Percentiles rank a stretch among this genome's conserved stretches.
Evolutionary conservation across 2,329 filamentous ascomycete genomes (phyloP).

Genomic region (Diplodia mutila): DNA sequence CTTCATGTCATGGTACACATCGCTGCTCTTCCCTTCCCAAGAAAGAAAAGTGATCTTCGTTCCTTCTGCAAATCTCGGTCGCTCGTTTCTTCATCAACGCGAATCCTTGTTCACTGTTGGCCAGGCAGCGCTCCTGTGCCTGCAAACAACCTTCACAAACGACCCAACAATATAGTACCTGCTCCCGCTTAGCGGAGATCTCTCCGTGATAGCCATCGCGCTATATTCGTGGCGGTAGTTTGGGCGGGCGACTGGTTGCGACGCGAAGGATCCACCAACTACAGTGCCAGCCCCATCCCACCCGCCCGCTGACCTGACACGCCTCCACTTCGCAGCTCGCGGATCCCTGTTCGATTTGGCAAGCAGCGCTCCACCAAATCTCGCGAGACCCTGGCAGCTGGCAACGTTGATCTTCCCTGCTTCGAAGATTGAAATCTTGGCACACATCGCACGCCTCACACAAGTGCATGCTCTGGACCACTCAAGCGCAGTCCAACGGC

Average conservation of each 20-base stretch:
- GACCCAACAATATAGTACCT: too few species aligned
- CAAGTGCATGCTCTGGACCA: constrained; percentile 1
- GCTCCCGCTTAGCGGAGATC: not conserved
- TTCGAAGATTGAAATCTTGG: constrained; percentile 13
- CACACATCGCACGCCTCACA: constrained; percentile 19
- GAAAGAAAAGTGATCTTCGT: not conserved
- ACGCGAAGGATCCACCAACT: not conserved
- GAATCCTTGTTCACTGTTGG: not conserved
- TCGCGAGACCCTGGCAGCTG: not conserved
- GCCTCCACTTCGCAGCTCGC: not conserved
- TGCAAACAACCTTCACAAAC: not conserved
- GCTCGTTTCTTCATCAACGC: not conserved
- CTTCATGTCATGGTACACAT: not conserved
- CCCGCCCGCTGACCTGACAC: constrained; percentile 2
- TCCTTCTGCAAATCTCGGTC: not conserved
- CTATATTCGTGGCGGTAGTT: not conserved
- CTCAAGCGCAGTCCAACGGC: not conserved
- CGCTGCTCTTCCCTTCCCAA: not conserved
- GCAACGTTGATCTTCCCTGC: constrained; percentile 11
- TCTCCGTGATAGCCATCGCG: not conserved
- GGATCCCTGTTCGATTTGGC: constrained; percentile 23
- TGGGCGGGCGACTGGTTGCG: not conserved
- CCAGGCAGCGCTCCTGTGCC: not conserved
- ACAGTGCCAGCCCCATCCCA: not conserved
- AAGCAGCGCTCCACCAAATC: not conserved